These are phyloP conservation scores for Caryocar brasiliense DNA, from an alignment of 441 rosid genomes.

Conservation along the genomic window DNA sequence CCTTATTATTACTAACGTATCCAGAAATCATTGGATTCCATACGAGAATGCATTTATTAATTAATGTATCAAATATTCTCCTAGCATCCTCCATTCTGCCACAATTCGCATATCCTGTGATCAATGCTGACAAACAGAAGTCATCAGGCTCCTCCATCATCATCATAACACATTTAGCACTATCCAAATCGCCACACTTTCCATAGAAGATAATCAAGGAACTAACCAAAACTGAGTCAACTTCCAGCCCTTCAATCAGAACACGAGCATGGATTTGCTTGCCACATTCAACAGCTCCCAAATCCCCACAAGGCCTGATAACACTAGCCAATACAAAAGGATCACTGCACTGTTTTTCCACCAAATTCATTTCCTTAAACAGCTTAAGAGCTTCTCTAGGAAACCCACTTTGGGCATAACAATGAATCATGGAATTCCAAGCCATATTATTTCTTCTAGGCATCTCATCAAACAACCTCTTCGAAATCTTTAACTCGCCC, in stretches of 20 bases:
- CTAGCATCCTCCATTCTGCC: slow-evolving; percentile 55
- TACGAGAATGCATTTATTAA: slow-evolving; percentile 30
- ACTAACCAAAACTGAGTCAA: slow-evolving; percentile 48
- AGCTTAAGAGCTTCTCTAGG: slow-evolving; percentile 41
- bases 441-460: slow-evolving; percentile 47
- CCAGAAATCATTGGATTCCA: slow-evolving; percentile 85
- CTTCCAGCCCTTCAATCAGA: slow-evolving; percentile 30
- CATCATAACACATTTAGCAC: slow-evolving; percentile 38
- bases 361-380: slow-evolving; percentile 36
- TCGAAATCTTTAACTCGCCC: slow-evolving; percentile 42
- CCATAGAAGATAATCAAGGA: slow-evolving; percentile 60
- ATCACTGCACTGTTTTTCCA: slow-evolving; percentile 29
- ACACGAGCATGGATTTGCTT: slow-evolving; percentile 62
- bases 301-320: slow-evolving; percentile 47
- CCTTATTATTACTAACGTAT: slow-evolving; percentile 43
- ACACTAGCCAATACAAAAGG: slow-evolving; percentile 45
- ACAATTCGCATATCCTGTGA: slow-evolving; percentile 53
- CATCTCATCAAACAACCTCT: slow-evolving; percentile 49
- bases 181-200: slow-evolving; percentile 55
- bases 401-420: slow-evolving; percentile 34
- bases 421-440: slow-evolving; percentile 57
- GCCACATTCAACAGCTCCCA: slow-evolving; percentile 46
- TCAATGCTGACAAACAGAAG: slow-evolving; percentile 66
- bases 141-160: slow-evolving; percentile 46
- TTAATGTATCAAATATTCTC: slow-evolving; percentile 31